Evolutionary conservation across 2,329 filamentous ascomycete species (phyloP), one percentile per base, ranked within the genome.

Genomic region (Alternaria triticina): DNA sequence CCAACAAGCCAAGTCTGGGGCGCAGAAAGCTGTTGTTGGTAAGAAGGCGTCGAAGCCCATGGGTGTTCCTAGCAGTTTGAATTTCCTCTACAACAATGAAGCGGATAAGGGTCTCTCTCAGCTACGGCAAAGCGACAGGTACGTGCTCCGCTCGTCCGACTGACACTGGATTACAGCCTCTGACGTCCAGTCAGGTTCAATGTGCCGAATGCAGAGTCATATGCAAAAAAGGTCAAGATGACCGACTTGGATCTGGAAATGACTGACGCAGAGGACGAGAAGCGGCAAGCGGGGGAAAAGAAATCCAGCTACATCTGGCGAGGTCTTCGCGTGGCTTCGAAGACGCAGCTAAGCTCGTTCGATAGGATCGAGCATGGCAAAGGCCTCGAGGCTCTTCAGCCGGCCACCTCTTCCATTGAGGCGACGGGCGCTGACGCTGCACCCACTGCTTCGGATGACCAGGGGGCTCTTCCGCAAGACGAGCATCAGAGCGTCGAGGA

Each of bases 291-390:
- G 82, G 87, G 79, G 81, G 91, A 92, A 67, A 86, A 89, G 59
- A 97, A 96, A 78, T 89, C 90, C 20, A 97, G 93, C 82, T 95
- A 96, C 79, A 91, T 89, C 60, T 99, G 96, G 96, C 88, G 94
- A 70, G 92, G 93, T 6, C 83, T 99, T 66, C 89, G 96, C 56
- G 87, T 97, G 67, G 91, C 93, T 10, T 89, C 91, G 59, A 89
- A 88, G 68, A 89, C 86, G 60, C 91, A 91, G 71, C 86, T 98
- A 69, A 86, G 88, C 47, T 83, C 89, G 20, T 96, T 98, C 78
- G 94, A 98, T 79, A 93, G 91, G 79, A 91, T 97, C 51, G 94
- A 97, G 59, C 70, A 75, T 71, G 90, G 91, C 44, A 91, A 91
- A 75, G 92, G 93, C 67, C 77, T 89, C 64, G 82, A 86, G 81